Base-by-base conservation (phyloP, 192 early-diverging fungal genomes). In the Coemansia biformis region DNA sequence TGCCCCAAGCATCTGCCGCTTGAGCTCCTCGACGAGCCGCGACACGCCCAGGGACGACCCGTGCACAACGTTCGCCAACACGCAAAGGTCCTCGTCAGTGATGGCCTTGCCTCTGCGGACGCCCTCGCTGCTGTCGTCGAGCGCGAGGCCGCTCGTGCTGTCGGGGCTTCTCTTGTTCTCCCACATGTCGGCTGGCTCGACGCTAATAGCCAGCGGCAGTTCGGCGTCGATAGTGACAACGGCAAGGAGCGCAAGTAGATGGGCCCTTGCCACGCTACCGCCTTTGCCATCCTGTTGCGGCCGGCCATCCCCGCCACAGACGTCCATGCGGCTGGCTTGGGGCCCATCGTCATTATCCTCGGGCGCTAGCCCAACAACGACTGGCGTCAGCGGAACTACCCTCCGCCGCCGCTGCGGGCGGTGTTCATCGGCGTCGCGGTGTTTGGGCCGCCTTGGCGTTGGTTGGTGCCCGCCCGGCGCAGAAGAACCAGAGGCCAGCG, bases 1-100 rank as follows among this genome's bases (percentile, higher is more conserved):
- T 10, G 58, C 57, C 1, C 45, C 51, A 1, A 61, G 52, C 6
- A 76, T 52, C 9, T 29, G 43, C 10, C 31, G 44, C 34, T 64
- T 63, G 7, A 63, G 42, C 45, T 64, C 53, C 11, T 68, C 73
- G 13, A 68, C 62, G 8, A 76, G 50, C 21, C 49, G 51, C 36
- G 46, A 31, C 1, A 76, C 43, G 14, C 59, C 61, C 8, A 68
- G 44, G 15, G 56, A 46, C n/a, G 65, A 68, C n/a, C 53, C 73
- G 26, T 76, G 73, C n/a, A 75, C 55, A 17, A 64, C 39, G 19
- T 29, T 43, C 23, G 44, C 56, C 35, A 67, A 38, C 5, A 24
- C 38, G 34, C 43, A 40, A 15, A 71, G 23, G 26, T 63, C 67
- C 2, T 53, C 32, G n/a, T 63, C 48, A 14, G 55, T 58, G 30